Evolutionary conservation across 2,329 filamentous ascomycete genomes (phyloP), one percentile per base, ranked within the genome.

Genomic region (Xylariaceae sp.): DNA sequence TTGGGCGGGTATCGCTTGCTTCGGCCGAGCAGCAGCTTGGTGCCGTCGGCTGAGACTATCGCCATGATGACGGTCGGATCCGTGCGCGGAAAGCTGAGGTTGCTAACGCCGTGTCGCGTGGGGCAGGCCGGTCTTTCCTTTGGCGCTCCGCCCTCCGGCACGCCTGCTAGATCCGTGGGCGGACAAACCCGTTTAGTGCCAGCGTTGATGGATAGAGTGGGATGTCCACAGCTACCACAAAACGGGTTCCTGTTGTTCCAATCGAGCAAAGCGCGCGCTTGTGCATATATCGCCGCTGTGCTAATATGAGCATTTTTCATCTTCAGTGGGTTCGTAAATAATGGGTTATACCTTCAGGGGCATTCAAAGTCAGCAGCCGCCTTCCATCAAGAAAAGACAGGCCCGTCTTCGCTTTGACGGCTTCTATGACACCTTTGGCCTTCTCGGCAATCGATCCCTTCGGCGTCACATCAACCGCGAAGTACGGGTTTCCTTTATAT

Each of bases 31-130:
- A 99, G 84, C 40, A 96, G 77, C 59, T 86, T 85, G 63, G 87
- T 83, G 48, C 89, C 89, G 65, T 96, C 90, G 48, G 87, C 81
- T 50, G 89, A 96, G 29, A 98, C 84, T 10, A 97, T 88, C 0
- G 93, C 93, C 76, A 96, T 93, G 75, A 99, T 99, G 72, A 98
- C 92, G 23, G 91, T 96, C 1, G 93, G 92, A 67, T 97, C 93
- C 1, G 93, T 97, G 48, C 93, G 86, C 2, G 93, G 93, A 79
- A 97, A 98, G 69, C 83, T 89, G 50, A 97, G 81, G 75, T 99
- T 99, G 29, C 92, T 96, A 44, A 99, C 78, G 21, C 91, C 92
- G 40, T 86, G 89, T 51, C 95, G 85, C 0, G 93, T 96, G 7
- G 85, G 87, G 74, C 95, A 99, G 18, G 88, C 82, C 1, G 81